Evolutionary conservation across 805 yeast species (phyloP).

Genomic region (Ogataea nonfermentans): DNA sequence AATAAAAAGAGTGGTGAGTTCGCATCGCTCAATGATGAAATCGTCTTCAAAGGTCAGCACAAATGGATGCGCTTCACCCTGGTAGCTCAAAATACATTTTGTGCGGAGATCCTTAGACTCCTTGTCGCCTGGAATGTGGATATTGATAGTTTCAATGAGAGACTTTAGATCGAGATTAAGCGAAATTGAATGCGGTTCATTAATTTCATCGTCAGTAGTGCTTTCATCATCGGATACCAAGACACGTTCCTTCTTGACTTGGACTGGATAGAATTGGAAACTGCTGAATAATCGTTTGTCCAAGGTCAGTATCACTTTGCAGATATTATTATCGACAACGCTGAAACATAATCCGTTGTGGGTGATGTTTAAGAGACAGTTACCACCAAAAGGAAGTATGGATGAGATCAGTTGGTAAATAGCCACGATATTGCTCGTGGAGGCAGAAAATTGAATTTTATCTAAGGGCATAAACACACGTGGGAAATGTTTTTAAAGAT

Average conservation of each 20-base stretch:
- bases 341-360: conserved; percentile 51
- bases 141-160: conserved; percentile 49
- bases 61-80: conserved; percentile 52
- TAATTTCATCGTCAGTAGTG: conserved; percentile 12
- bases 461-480: conserved; percentile 12
- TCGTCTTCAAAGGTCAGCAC: conserved; percentile 54
- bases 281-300: conserved; percentile 38
- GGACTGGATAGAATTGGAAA: conserved; percentile 27
- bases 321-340: conserved; percentile 46
- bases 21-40: conserved; percentile 53
- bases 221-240: conserved; percentile 6
- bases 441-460: conserved; percentile 27
- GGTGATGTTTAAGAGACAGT: conserved; percentile 37
- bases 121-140: conserved; percentile 33
- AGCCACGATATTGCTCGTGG: conserved; percentile 26
- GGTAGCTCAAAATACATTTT: conserved; percentile 50
- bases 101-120: conserved; percentile 26
- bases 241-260: conserved; percentile 10
- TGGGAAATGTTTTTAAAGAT: neutral
- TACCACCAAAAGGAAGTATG: conserved; percentile 31
- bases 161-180: conserved; percentile 46
- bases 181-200: conserved; percentile 16
- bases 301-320: conserved; percentile 36
- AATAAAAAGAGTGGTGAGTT: conserved; percentile 44
- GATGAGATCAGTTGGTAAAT: conserved; percentile 30